Percentiles rank a stretch among this genome's conserved stretches.
phyloP scores from a whole-genome alignment of 2,329 filamentous ascomycete species.

The Curvularia lunata region DNA sequence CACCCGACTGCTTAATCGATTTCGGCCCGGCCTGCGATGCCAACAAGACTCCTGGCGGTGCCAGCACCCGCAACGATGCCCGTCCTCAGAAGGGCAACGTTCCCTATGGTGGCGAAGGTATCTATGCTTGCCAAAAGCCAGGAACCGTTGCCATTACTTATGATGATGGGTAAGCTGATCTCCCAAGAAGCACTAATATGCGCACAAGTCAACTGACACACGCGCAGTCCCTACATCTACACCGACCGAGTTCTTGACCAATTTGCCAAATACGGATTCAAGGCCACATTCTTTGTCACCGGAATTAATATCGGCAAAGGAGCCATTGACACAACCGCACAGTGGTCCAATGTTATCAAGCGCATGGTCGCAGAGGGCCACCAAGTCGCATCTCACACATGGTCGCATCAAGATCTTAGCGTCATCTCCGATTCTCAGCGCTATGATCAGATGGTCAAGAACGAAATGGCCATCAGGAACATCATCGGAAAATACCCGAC shows the following conservation, averaged over 20 bases:
- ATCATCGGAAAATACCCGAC: conserved; percentile 62
- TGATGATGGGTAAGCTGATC: conserved; percentile 61
- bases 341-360: conserved; percentile 60
- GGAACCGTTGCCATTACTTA: conserved; percentile 71
- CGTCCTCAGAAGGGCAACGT: conserved; percentile 62
- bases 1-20: conserved; percentile 66
- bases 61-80: conserved; percentile 59
- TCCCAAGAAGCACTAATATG: background rate
- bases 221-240: conserved; percentile 60
- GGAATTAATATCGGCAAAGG: conserved; percentile 65
- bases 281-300: conserved; percentile 72
- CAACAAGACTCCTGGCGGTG: conserved; percentile 61
- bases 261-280: conserved; percentile 62
- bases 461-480: conserved; percentile 63
- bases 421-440: conserved; percentile 53
- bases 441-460: conserved; percentile 59
- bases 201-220: background rate
- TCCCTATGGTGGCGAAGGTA: conserved; percentile 62
- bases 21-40: conserved; percentile 67
- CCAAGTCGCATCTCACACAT: conserved; percentile 66
- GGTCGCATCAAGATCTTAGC: conserved; percentile 60
- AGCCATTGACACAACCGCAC: conserved; percentile 57
- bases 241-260: conserved; percentile 67
- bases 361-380: conserved; percentile 63
- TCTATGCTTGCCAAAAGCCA: conserved; percentile 60